Evolutionary conservation across 345 rosid genomes (phyloP).

Genomic region (Camelina hispida): DNA sequence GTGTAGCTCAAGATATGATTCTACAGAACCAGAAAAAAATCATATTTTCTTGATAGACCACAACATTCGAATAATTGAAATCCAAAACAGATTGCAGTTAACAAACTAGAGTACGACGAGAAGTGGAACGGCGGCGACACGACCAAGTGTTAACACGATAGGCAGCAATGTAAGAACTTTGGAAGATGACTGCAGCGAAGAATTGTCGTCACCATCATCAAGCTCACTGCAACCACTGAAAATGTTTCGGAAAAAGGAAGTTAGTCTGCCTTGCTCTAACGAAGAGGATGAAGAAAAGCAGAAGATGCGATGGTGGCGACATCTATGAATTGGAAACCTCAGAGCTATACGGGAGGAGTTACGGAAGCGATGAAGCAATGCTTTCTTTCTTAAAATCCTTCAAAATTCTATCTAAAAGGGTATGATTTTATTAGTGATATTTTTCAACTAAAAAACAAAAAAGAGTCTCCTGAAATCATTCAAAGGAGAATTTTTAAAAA

Average conservation of each 20-base stretch:
- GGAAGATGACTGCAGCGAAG: conserved; percentile 39
- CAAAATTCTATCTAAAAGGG: too few species aligned
- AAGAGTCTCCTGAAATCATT: too few species aligned
- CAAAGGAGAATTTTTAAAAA: too few species aligned
- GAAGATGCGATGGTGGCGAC: conserved; percentile 1
- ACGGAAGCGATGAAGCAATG: too few species aligned
- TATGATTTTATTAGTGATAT: too few species aligned
- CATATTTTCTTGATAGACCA: neutral
- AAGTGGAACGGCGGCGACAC: conserved; percentile 91
- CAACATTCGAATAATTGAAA: neutral
- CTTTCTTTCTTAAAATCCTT: too few species aligned
- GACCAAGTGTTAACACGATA: conserved; percentile 85
- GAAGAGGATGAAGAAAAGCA: conserved; percentile 35
- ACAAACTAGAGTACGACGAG: conserved; percentile 59
- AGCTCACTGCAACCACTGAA: conserved; percentile 24
- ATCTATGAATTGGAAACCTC: conserved; percentile 28
- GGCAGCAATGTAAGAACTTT: conserved; percentile 79
- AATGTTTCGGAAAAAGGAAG: conserved; percentile 37
- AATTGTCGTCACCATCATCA: conserved; percentile 9
- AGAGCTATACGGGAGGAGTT: conserved; percentile 22
- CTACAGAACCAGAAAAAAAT: neutral
- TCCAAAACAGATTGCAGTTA: neutral
- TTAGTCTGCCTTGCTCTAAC: conserved; percentile 28
- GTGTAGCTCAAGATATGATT: conserved; percentile 2
- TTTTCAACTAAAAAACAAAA: too few species aligned